Base-by-base conservation (phyloP, 2,329 filamentous ascomycete genomes). In the Cladobotryum mycophilum region DNA sequence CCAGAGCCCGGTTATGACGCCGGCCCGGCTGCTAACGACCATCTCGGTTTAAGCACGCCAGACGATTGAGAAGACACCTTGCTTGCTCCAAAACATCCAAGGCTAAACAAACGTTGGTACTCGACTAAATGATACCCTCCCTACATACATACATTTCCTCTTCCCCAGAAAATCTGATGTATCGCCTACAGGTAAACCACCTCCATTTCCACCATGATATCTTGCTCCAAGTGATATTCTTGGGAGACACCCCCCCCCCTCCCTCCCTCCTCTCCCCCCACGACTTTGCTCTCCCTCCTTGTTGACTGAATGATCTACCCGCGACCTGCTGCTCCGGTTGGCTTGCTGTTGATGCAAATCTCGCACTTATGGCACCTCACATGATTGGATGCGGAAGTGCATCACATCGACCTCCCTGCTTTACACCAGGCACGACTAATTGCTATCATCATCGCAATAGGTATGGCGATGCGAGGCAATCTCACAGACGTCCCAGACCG, bases 181-280 rank as follows among this genome's bases (percentile, higher is more conserved):
- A 41, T 58, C 55, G 25, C 49, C 55, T 53, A 50, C 55, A 52
- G 38, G 25, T 33, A n/a, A 45, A 36, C 36, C 20, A 15, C 14
- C 30, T 15, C 25, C 17, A 51, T 30, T 30, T 30, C 17, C n/a
- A 38, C 25, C 20, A 8, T 35, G 17, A 30, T 33, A 12, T 15
- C 7, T 22, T 11, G 15, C 34, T 18, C 5, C 45, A 38, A 38
- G 36, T 38, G 14, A 3, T 38, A n/a, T 38, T 17, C 36, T 17
- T 6, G 5, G 13, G 6, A 38, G 36, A 38, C 36, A n/a, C 36
- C 11, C 36, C 36, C 36, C 2, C 36, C 13, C 36, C 36, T 13
- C n/a, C 4, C 17, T 5, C 20, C 5, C 20, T 20, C 20, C 20
- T 20, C 17, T 38, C 36, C 17, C 17, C 36, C 14, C 36, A n/a